Conservation (phyloP, 345 rosid species). For the Salix suchowensis region DNA sequence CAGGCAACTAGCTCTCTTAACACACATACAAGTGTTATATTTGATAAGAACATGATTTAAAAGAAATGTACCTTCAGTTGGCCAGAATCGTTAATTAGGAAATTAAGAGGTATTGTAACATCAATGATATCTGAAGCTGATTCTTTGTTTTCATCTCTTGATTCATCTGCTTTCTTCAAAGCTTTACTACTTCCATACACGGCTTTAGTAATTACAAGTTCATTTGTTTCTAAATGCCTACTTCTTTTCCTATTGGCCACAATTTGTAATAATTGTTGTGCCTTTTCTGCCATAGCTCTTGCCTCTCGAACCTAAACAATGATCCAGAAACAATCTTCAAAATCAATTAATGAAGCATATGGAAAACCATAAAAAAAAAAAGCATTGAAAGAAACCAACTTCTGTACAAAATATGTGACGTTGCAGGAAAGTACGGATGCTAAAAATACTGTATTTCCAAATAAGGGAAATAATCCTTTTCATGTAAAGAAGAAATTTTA, state of each 20-base stretch:
- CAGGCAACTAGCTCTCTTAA: not conserved
- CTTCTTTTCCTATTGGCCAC: constrained; percentile 79
- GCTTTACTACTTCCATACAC: constrained; percentile 66
- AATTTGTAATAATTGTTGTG: constrained; percentile 65
- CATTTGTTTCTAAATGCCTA: constrained; percentile 60
- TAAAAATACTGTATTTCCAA: not conserved
- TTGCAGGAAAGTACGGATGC: not conserved
- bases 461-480: not conserved
- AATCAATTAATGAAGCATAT: constrained; percentile 1
- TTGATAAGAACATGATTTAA: not conserved
- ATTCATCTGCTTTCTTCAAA: constrained; percentile 42
- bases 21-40: not conserved
- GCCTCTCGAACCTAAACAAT: constrained; percentile 64
- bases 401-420: not conserved
- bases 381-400: not conserved
- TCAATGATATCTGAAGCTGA: constrained; percentile 53
- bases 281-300: constrained; percentile 69
- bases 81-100: constrained; percentile 76
- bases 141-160: constrained; percentile 30
- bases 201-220: constrained; percentile 72
- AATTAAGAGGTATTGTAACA: constrained; percentile 85
- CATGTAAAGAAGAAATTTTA: no score
- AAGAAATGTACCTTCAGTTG: constrained; percentile 58
- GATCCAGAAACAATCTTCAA: not conserved
- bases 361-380: not conserved